A percentile compares a stretch with the other conserved stretches of the same genome.
Conservation (phyloP, 2,329 filamentous ascomycete species). For the Penicillium italicum region DNA sequence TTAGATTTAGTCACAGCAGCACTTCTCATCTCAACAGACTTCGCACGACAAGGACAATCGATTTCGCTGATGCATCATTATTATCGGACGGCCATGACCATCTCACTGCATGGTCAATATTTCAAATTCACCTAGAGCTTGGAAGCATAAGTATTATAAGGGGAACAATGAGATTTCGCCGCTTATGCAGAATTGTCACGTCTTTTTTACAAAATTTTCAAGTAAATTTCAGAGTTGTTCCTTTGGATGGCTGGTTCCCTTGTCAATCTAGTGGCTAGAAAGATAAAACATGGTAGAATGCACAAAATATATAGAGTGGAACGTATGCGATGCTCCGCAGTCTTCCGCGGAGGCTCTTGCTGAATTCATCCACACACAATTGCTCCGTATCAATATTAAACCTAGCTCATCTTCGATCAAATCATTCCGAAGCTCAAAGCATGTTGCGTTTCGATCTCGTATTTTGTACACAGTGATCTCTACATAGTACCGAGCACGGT, state of each 20-base stretch:
- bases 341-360: not conserved
- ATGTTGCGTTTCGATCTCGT: not conserved
- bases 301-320: not conserved
- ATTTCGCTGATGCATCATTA: constrained; percentile 31
- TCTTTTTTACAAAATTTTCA: not conserved
- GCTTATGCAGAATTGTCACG: not conserved
- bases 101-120: constrained; percentile 12
- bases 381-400: not conserved
- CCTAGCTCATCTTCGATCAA: not conserved
- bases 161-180: not conserved
- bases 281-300: not conserved
- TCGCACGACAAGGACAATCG: constrained; percentile 17
- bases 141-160: not conserved
- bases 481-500: not conserved
- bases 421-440: too few species aligned
- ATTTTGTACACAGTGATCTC: not conserved
- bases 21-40: constrained; percentile 22
- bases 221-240: not conserved
- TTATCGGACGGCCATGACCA: constrained; percentile 22
- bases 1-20: constrained; percentile 20
- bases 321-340: not conserved
- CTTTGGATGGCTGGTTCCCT: not conserved
- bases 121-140: not conserved
- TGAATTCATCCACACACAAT: too few species aligned
- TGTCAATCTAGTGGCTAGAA: not conserved